Evolutionary conservation across 768 basidiomycete genomes (phyloP), one percentile per base, ranked within the genome.

Genomic region (Suillus weaverae): DNA sequence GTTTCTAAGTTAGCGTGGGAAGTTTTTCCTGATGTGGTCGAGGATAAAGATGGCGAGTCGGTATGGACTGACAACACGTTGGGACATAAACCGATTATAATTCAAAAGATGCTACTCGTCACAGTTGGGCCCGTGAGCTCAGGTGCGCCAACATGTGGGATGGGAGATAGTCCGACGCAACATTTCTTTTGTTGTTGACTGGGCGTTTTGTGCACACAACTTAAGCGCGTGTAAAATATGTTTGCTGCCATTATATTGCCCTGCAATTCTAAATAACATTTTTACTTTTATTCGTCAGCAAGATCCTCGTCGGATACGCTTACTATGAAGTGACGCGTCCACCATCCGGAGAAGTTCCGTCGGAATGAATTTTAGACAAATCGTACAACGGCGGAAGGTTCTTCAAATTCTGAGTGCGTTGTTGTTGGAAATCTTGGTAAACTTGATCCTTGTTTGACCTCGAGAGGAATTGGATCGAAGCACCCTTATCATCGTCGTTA

Each of bases 401-500:
- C 59, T 44, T 61, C 7, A 75, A 68, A 30, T 66, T 61, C 4
- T 39, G 43, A 61, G 62, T 72, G 0, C 74, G 65, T 2, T 60
- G 44, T 0, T 0, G 13, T 2, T 32, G 36, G 1, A 81, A 78
- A 36, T 79, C 69, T 6, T 68, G 56, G 22, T 73, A 76, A 0
- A 78, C 81, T 38, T 75, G 76, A 13, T 74, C 73, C 7, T 70
- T 68, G n/a, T 79, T 72, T 0, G 79, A 76, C 33, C 77, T 70
- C 1, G 80, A 73, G 11, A 83, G 71, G 5, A 83, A 69, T 62
- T 82, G 81, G 62, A 83, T 79, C 55, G 77, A 79, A 8, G 82
- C 78, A 2, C 69, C 68, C 1, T 69, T 71, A 4, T 63, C 68
- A 48, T 74, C 67, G 4, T 53, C 56, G 5, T 64, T 53, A 22